phyloP scores from a whole-genome alignment of 352 stramenopile genomes.

The Pythium inflatum region DNA sequence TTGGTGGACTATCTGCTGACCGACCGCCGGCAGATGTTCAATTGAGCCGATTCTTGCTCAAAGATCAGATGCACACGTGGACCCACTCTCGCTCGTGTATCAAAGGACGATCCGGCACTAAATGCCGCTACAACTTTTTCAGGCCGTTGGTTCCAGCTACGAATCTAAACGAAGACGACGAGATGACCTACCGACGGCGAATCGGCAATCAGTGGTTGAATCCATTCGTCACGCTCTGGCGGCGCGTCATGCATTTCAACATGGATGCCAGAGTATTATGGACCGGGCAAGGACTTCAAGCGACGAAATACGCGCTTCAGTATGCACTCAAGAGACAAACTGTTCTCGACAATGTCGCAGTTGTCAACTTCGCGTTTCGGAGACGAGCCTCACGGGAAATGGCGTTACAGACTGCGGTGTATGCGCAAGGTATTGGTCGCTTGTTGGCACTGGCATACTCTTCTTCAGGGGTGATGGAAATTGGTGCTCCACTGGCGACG shows the following conservation, averaged over 20 bases:
- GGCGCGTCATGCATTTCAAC: constrained; percentile 37
- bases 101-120: constrained; percentile 14
- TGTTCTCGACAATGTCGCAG: constrained; percentile 33
- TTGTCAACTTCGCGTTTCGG: constrained; percentile 31
- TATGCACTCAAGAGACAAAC: constrained; percentile 35
- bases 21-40: constrained; percentile 17
- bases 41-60: constrained; percentile 23
- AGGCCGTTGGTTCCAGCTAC: neutral
- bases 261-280: constrained; percentile 33
- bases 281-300: constrained; percentile 24
- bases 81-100: constrained; percentile 30
- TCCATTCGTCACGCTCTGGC: constrained; percentile 23
- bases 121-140: constrained; percentile 38
- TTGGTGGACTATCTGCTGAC: constrained; percentile 20
- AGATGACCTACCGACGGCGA: constrained; percentile 20
- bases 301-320: constrained; percentile 26
- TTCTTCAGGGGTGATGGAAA: constrained; percentile 33
- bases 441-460: constrained; percentile 29
- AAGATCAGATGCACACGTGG: constrained; percentile 30
- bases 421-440: constrained; percentile 19
- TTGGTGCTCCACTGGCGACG: constrained; percentile 33
- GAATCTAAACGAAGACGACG: constrained; percentile 8
- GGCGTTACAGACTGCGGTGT: neutral
- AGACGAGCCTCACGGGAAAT: constrained; percentile 19
- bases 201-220: constrained; percentile 39